Evolutionary conservation across 164 flowering plant genomes (phyloP).

Genomic region (Piper longum): DNA sequence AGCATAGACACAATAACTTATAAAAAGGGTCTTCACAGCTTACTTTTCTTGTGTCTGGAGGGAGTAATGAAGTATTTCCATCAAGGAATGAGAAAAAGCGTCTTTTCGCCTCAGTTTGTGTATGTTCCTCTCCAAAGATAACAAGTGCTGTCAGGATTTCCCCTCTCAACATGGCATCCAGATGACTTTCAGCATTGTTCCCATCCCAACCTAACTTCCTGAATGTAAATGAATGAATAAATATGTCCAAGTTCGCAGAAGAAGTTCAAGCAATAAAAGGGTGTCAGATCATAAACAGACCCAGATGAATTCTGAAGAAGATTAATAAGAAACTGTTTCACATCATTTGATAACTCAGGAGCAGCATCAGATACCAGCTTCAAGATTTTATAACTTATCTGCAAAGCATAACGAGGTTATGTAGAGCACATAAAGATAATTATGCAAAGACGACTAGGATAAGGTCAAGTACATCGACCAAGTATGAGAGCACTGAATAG

Average conservation of each 20-base stretch:
- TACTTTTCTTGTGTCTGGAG: constrained; percentile 85
- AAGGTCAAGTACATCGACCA: constrained; percentile 45
- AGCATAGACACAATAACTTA: neutral
- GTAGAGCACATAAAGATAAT: constrained; percentile 1
- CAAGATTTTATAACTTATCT: constrained; percentile 58
- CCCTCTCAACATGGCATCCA: no score
- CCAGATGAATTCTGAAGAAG: constrained; percentile 68
- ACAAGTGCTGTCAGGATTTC: no score
- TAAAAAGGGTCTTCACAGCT: neutral
- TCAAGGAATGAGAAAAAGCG: no score
- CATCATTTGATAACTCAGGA: constrained; percentile 37
- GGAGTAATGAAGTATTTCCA: constrained; percentile 54
- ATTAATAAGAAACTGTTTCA: constrained; percentile 51
- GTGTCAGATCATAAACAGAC: constrained; percentile 25
- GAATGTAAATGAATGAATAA: no score
- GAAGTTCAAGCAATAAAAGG: no score
- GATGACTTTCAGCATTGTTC: no score
- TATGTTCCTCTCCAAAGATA: no score
- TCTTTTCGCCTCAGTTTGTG: no score
- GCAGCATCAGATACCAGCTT: constrained; percentile 67
- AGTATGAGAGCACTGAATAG: constrained; percentile 77
- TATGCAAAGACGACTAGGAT: constrained; percentile 1
- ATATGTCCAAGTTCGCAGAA: no score
- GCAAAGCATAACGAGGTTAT: constrained; percentile 6
- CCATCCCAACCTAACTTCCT: no score